A percentile compares a stretch with the other conserved stretches of the same genome.
Conservation (phyloP, 805 yeast genomes). For the Pichia membranifaciens region DNA sequence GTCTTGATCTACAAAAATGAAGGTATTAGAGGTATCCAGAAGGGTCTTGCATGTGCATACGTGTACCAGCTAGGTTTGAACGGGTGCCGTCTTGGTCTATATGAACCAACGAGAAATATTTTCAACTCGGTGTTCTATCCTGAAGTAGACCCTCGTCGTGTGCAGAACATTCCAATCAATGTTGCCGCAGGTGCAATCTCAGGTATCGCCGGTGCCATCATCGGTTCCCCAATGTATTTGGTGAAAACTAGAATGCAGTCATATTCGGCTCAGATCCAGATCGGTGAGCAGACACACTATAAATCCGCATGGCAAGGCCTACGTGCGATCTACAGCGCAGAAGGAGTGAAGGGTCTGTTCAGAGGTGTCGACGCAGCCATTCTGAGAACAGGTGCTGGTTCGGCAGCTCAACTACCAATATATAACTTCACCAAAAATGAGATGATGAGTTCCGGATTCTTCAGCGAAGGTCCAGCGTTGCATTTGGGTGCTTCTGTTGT, state of each 20-base stretch:
- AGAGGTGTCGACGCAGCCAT: slow-evolving; percentile 95
- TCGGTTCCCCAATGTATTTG: slow-evolving; percentile 88
- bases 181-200: slow-evolving; percentile 75
- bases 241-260: slow-evolving; percentile 97
- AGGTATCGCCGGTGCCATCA: slow-evolving; percentile 82
- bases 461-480: slow-evolving; percentile 58
- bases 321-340: slow-evolving; percentile 49
- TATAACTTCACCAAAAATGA: slow-evolving; percentile 72
- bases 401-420: slow-evolving; percentile 89
- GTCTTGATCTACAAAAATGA: slow-evolving; percentile 66
- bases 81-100: slow-evolving; percentile 91
- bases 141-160: slow-evolving; percentile 39
- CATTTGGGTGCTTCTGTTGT: slow-evolving; percentile 69
- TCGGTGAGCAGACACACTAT: slow-evolving; percentile 93
- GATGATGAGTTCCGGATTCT: slow-evolving; percentile 45
- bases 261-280: slow-evolving; percentile 55
- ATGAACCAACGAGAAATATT: slow-evolving; percentile 74
- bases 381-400: slow-evolving; percentile 91
- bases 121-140: slow-evolving; percentile 55
- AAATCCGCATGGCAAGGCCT: slow-evolving; percentile 65
- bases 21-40: slow-evolving; percentile 83
- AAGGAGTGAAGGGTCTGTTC: slow-evolving; percentile 74
- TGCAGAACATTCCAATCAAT: slow-evolving; percentile 53
- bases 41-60: slow-evolving; percentile 86
- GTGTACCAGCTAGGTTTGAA: slow-evolving; percentile 85